These are phyloP conservation scores for Colletotrichum simmondsii DNA, from an alignment of 2,329 filamentous ascomycete genomes.

Conservation along the genomic window DNA sequence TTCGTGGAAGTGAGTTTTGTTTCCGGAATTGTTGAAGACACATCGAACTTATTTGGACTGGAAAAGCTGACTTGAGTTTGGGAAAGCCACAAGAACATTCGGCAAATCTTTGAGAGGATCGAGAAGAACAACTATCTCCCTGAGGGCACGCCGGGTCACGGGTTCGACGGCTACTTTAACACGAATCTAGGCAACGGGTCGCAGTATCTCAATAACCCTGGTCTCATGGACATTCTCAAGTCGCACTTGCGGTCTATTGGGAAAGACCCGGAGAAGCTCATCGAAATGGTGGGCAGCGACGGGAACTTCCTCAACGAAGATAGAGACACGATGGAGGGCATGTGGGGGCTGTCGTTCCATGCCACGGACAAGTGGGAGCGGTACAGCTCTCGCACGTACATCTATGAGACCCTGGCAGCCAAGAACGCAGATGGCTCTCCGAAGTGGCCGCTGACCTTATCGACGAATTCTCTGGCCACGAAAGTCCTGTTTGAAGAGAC, in stretches of 20 bases:
- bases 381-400: conserved; percentile 29
- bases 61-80: not conserved
- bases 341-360: conserved; percentile 2
- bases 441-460: conserved; percentile 56
- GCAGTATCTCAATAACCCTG: conserved; percentile 37
- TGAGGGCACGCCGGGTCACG: conserved; percentile 50
- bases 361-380: not conserved
- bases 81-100: conserved; percentile 50
- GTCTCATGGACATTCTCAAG: conserved; percentile 6
- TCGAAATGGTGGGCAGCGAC: conserved; percentile 43
- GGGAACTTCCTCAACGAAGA: conserved; percentile 39
- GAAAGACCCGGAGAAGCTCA: conserved; percentile 32
- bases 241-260: conserved; percentile 35
- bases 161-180: conserved; percentile 47
- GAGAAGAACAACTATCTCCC: conserved; percentile 56
- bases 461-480: conserved; percentile 48
- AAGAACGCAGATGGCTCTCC: conserved; percentile 54
- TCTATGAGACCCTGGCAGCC: conserved; percentile 45
- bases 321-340: conserved; percentile 39
- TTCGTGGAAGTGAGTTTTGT: conserved; percentile 57
- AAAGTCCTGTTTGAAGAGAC: conserved; percentile 49
- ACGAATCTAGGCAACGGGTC: conserved; percentile 39
- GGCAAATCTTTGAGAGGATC: conserved; percentile 51
- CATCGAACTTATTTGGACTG: not conserved
- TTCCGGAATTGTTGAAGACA: too few species aligned